Percentiles rank a stretch among this genome's conserved stretches.
These are phyloP conservation scores for Pseudogymnoascus sp. DNA, from an alignment of 2,329 filamentous ascomycete species.

Conservation along the genomic window DNA sequence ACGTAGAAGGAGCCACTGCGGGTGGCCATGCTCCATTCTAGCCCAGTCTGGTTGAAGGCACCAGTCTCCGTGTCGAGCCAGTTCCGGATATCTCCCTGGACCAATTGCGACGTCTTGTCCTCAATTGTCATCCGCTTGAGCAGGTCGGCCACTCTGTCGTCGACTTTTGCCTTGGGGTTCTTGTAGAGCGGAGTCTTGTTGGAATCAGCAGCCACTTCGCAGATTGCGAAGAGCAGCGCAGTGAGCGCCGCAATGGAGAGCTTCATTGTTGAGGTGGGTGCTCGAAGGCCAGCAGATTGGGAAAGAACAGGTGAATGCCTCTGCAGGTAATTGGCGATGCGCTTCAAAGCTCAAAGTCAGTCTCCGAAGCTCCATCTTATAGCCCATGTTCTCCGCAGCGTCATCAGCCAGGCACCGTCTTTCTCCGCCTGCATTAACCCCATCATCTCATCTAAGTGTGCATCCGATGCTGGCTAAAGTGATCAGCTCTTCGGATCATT, in stretches of 20 bases:
- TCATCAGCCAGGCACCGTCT: background rate
- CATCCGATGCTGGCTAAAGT: constrained; percentile 1
- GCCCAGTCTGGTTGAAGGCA: constrained; percentile 58
- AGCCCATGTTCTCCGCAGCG: background rate
- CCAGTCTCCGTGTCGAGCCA: constrained; percentile 65
- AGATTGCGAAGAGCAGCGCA: constrained; percentile 5
- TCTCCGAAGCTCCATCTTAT: constrained; percentile 1
- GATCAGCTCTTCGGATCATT: constrained; percentile 5
- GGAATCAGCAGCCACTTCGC: background rate
- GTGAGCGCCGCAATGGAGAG: constrained; percentile 1
- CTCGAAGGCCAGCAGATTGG: background rate
- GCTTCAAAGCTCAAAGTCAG: background rate
- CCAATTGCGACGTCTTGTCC: constrained; percentile 64
- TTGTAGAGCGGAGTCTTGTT: constrained; percentile 48
- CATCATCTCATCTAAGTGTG: constrained; percentile 2
- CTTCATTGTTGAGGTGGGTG: constrained; percentile 1
- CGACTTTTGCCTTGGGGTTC: constrained; percentile 52
- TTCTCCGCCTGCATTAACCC: constrained; percentile 4
- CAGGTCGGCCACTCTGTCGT: constrained; percentile 59
- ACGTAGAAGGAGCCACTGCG: constrained; percentile 59
- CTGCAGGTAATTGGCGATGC: background rate
- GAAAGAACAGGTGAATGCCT: background rate
- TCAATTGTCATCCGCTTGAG: constrained; percentile 66
- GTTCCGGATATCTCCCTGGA: constrained; percentile 64
- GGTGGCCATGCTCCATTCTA: constrained; percentile 54